phyloP scores from a whole-genome alignment of 495 filamentous ascomycete species.

The Daldinia decipiens region DNA sequence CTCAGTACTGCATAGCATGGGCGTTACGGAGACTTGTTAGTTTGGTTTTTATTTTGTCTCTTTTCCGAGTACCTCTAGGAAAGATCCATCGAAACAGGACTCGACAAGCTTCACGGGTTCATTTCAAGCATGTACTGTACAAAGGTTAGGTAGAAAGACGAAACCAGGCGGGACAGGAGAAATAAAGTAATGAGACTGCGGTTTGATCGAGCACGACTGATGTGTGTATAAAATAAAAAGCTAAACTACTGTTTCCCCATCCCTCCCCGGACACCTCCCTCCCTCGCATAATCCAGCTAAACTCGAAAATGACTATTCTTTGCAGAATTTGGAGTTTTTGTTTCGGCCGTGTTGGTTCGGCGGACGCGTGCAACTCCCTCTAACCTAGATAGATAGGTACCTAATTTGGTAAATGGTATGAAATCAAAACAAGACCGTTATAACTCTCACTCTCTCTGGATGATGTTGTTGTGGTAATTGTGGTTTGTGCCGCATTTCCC shows the following conservation, averaged over 20 bases:
- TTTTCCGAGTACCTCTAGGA: not conserved
- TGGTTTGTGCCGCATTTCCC: slow-evolving; percentile 7
- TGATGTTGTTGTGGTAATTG: not conserved
- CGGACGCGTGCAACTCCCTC: not conserved
- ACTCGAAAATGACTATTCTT: slow-evolving; percentile 3
- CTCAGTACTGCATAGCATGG: slow-evolving; percentile 39
- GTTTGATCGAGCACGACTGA: not conserved
- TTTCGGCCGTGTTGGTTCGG: not conserved
- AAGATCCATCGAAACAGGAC: not conserved
- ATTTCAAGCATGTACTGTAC: slow-evolving; percentile 1
- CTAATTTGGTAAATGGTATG: not conserved
- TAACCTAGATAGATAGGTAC: not conserved
- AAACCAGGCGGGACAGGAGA: not conserved
- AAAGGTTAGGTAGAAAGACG: not conserved
- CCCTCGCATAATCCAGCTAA: not conserved
- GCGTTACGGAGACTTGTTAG: slow-evolving; percentile 33
- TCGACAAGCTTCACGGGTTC: not conserved
- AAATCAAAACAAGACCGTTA: slow-evolving; percentile 4
- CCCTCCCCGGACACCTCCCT: not conserved
- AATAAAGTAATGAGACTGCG: slow-evolving; percentile 1
- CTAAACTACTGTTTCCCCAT: not conserved
- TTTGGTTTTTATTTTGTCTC: slow-evolving; percentile 6
- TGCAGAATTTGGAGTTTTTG: slow-evolving; percentile 8
- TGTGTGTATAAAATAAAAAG: not conserved
- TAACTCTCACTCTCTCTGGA: slow-evolving; percentile 3